These are phyloP conservation scores for Brassica cretica DNA, from an alignment of 345 rosid genomes.

Conservation along the genomic window DNA sequence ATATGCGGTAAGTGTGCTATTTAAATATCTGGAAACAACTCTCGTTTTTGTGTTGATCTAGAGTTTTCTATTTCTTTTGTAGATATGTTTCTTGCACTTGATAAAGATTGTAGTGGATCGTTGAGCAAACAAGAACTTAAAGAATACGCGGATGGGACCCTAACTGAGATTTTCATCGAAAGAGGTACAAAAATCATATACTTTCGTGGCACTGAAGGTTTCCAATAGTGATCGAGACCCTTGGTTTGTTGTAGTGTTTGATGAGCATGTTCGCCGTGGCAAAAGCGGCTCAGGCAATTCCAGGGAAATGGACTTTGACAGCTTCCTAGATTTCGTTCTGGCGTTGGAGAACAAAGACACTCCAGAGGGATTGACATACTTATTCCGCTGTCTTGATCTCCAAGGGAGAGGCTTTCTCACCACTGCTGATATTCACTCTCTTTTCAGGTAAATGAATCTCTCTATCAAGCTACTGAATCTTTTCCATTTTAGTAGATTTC, in stretches of 20 bases:
- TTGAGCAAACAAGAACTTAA: slow-evolving; percentile 93
- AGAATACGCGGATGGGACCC: slow-evolving; percentile 96
- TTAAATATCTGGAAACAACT: background rate
- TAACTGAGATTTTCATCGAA: slow-evolving; percentile 91
- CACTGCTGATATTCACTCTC: slow-evolving; percentile 95
- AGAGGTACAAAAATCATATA: slow-evolving; percentile 61
- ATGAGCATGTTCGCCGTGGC: slow-evolving; percentile 90
- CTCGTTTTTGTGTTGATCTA: background rate
- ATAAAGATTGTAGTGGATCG: slow-evolving; percentile 90
- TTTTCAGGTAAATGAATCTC: slow-evolving; percentile 70
- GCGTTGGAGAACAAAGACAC: slow-evolving; percentile 98
- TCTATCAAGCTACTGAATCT: background rate
- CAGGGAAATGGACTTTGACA: slow-evolving; percentile 95
- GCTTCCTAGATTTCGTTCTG: slow-evolving; percentile 92
- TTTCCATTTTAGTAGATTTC: background rate
- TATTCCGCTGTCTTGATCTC: slow-evolving; percentile 93
- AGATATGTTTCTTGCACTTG: slow-evolving; percentile 97
- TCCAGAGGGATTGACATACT: slow-evolving; percentile 90
- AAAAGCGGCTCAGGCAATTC: slow-evolving; percentile 64
- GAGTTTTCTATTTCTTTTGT: slow-evolving; percentile 32
- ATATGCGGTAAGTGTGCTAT: slow-evolving; percentile 67
- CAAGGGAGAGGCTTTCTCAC: slow-evolving; percentile 88
- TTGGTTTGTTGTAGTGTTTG: slow-evolving; percentile 59
- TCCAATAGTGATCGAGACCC: background rate
- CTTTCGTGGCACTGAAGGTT: background rate